Percentiles rank a stretch among this genome's conserved stretches.
phyloP scores from a whole-genome alignment of 768 basidiomycete species.

The Lentinula sp. region DNA sequence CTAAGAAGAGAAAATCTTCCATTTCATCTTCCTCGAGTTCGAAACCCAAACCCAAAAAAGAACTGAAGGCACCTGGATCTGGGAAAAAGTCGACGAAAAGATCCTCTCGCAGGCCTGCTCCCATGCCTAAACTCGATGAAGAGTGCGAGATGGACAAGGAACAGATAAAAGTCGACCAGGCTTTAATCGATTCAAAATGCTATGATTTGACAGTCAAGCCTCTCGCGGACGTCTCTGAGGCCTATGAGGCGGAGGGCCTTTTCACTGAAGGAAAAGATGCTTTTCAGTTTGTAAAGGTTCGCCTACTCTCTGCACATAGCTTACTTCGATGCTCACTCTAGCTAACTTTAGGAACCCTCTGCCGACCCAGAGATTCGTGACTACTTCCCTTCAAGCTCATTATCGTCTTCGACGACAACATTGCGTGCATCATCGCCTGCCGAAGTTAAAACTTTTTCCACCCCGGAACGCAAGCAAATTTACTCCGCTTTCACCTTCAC shows the following conservation, averaged over 20 bases:
- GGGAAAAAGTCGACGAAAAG: constrained; percentile 30
- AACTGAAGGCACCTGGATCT: constrained; percentile 22
- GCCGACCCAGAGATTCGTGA: constrained; percentile 54
- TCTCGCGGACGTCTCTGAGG: constrained; percentile 68
- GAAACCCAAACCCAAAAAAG: constrained; percentile 29
- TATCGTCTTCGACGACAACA: constrained; percentile 24
- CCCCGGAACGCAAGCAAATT: constrained; percentile 67
- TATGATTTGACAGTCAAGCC: constrained; percentile 77
- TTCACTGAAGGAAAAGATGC: constrained; percentile 27
- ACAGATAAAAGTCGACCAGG: constrained; percentile 35
- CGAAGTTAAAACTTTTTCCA: constrained; percentile 46
- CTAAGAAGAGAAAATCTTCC: constrained; percentile 59
- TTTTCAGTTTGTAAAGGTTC: constrained; percentile 42
- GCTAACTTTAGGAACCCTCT: constrained; percentile 38
- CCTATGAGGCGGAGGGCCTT: constrained; percentile 39
- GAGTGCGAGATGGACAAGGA: constrained; percentile 29
- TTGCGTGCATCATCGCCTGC: constrained; percentile 18
- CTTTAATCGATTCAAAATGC: constrained; percentile 63
- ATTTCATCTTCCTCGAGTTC: constrained; percentile 10
- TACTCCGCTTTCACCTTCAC: constrained; percentile 77
- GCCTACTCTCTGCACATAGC: constrained; percentile 13
- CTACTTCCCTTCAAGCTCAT: constrained; percentile 31
- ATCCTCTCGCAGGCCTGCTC: constrained; percentile 43
- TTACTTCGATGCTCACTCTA: constrained; percentile 9
- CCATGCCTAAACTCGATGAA: constrained; percentile 58